These are phyloP conservation scores for Chlorella sp. DNA, from an alignment of 139 green algal genomes.

Conservation along the genomic window DNA sequence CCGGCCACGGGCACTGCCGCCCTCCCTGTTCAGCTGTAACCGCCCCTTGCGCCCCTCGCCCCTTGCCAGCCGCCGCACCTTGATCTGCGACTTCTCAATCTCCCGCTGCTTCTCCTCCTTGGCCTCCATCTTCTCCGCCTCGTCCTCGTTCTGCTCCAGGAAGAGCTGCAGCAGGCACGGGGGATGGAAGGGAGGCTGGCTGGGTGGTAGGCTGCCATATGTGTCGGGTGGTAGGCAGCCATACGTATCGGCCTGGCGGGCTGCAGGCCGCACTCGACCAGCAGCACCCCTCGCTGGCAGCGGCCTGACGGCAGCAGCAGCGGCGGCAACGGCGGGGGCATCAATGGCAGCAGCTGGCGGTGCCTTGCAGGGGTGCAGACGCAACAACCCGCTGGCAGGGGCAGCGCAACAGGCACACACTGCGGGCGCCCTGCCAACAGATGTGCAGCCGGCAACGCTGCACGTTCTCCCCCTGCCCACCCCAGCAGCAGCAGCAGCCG, in stretches of 20 bases:
- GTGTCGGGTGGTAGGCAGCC: too few species aligned
- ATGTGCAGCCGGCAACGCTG: too few species aligned
- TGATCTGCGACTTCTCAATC: conserved; percentile 82
- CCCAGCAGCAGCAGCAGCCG: neutral
- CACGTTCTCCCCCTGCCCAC: too few species aligned
- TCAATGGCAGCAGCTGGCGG: too few species aligned
- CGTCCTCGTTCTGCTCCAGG: conserved; percentile 82
- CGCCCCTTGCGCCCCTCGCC: neutral
- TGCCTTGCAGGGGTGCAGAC: neutral
- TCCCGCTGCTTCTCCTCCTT: conserved; percentile 75
- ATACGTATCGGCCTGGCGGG: too few species aligned
- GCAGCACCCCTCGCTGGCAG: too few species aligned
- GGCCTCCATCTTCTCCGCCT: conserved; percentile 62
- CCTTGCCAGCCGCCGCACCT: neutral
- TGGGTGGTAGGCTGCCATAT: neutral
- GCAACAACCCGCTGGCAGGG: too few species aligned
- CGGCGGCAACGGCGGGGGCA: too few species aligned
- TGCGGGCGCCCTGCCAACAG: too few species aligned
- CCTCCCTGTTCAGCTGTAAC: neutral
- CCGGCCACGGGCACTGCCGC: too few species aligned
- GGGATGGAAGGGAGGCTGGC: neutral
- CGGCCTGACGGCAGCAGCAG: neutral
- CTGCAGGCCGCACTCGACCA: too few species aligned
- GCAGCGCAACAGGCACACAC: too few species aligned
- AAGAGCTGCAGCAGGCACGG: conserved; percentile 56